phyloP scores from a whole-genome alignment of 2,329 filamentous ascomycete species.

The Botrytis porri region DNA sequence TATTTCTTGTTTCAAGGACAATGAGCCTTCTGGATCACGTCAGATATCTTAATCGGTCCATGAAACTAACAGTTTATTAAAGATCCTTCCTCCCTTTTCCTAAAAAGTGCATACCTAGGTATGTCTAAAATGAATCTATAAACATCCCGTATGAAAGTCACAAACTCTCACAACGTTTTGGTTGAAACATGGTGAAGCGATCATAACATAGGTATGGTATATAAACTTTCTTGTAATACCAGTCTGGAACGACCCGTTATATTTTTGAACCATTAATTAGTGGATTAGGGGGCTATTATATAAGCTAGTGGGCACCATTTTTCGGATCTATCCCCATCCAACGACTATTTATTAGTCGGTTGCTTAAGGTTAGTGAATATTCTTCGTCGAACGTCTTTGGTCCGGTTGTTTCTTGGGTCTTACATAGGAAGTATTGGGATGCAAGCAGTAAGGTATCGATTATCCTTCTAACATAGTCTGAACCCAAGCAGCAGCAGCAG shows the following conservation, averaged over 20 bases:
- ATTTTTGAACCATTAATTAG: not conserved
- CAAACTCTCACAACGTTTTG: not conserved
- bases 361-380: not conserved
- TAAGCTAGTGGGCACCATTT: not conserved
- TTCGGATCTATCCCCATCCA: not conserved
- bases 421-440: not conserved
- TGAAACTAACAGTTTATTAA: not conserved
- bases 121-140: not conserved
- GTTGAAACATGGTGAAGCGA: not conserved
- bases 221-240: not conserved
- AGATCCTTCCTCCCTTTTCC: not conserved
- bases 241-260: not conserved
- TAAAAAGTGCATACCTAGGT: not conserved
- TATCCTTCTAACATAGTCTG: not conserved
- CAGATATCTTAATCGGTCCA: not conserved
- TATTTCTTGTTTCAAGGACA: conserved; percentile 1
- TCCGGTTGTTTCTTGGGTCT: not conserved
- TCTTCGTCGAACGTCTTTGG: not conserved
- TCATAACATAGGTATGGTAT: not conserved
- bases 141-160: not conserved
- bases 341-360: not conserved
- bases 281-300: conserved; percentile 2
- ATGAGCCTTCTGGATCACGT: not conserved
- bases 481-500: not conserved
- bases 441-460: not conserved